Evolutionary conservation across 116 monocot genomes (phyloP).

Genomic region (Iris pallida): DNA sequence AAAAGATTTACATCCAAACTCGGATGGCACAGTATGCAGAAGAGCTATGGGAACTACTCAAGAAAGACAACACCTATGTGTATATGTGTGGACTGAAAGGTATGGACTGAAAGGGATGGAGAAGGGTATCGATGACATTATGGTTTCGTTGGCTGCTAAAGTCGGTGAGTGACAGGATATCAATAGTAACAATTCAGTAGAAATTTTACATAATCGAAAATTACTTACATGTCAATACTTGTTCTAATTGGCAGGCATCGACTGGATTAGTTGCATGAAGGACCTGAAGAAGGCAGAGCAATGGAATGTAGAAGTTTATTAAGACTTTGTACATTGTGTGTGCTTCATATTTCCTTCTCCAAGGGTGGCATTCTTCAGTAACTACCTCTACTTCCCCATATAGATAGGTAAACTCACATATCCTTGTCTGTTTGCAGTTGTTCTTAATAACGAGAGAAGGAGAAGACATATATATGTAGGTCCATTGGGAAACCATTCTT

Average conservation of each 20-base stretch:
- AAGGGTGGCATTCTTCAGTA: background rate
- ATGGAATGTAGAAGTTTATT: slow-evolving; percentile 96
- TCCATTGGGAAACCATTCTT: no score
- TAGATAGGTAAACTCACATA: no score
- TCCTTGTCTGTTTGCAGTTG: no score
- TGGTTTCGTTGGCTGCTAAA: slow-evolving; percentile 62
- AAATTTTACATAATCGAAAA: background rate
- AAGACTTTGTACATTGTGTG: slow-evolving; percentile 11
- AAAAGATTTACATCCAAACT: slow-evolving; percentile 99
- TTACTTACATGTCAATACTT: background rate
- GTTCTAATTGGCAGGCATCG: slow-evolving; percentile 41
- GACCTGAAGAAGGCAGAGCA: slow-evolving; percentile 73
- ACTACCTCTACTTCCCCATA: background rate
- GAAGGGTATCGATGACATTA: slow-evolving; percentile 98
- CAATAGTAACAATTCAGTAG: background rate
- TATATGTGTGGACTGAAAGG: slow-evolving; percentile 98
- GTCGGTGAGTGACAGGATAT: slow-evolving; percentile 48
- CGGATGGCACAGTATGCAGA: slow-evolving; percentile 90
- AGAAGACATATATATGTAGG: no score
- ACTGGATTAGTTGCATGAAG: slow-evolving; percentile 70
- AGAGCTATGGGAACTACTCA: slow-evolving; percentile 83
- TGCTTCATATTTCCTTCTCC: background rate
- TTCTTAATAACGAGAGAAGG: no score
- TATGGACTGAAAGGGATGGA: slow-evolving; percentile 99
- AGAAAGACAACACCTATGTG: slow-evolving; percentile 94